phyloP scores from a whole-genome alignment of 2,329 filamentous ascomycete species.

The Fusarium sp. region DNA sequence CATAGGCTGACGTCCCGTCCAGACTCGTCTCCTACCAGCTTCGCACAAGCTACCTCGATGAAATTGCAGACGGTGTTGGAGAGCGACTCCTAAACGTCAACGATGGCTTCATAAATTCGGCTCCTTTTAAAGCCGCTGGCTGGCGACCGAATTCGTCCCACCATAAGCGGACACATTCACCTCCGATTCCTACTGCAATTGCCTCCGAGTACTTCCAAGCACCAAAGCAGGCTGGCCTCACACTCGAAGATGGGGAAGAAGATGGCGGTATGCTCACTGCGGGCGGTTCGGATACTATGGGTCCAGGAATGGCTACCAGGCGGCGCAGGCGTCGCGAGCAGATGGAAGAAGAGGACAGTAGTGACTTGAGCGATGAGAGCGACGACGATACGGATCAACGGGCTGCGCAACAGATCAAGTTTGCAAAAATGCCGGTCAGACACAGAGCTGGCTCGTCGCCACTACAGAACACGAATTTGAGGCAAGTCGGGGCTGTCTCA shows the following conservation, averaged over 20 bases:
- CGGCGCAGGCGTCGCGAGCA: conserved; percentile 75
- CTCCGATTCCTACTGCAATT: conserved; percentile 84
- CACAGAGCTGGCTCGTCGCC: conserved; percentile 90
- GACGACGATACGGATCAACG: conserved; percentile 81
- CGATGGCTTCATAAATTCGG: conserved; percentile 80
- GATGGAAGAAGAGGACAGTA: conserved; percentile 86
- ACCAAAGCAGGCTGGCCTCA: conserved; percentile 69
- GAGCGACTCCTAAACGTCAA: conserved; percentile 86
- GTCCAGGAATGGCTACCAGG: conserved; percentile 73
- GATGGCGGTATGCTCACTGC: conserved; percentile 78
- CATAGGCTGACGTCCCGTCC: conserved; percentile 33
- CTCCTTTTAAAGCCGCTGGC: conserved; percentile 83
- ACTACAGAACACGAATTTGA: conserved; percentile 72
- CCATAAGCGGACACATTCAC: conserved; percentile 85
- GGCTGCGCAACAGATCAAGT: conserved; percentile 90
- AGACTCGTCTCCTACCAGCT: conserved; percentile 87
- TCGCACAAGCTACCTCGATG: conserved; percentile 80
- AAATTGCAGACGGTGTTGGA: conserved; percentile 84
- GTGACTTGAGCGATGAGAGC: conserved; percentile 84
- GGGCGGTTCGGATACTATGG: conserved; percentile 73
- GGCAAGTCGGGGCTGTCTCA: conserved; percentile 61
- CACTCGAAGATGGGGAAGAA: conserved; percentile 76
- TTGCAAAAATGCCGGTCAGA: conserved; percentile 92
- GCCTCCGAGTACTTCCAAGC: conserved; percentile 86
- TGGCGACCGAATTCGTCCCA: conserved; percentile 80